Base-by-base conservation (phyloP, 1,284 basidiomycete species). In the Gymnopus androsaceus region DNA sequence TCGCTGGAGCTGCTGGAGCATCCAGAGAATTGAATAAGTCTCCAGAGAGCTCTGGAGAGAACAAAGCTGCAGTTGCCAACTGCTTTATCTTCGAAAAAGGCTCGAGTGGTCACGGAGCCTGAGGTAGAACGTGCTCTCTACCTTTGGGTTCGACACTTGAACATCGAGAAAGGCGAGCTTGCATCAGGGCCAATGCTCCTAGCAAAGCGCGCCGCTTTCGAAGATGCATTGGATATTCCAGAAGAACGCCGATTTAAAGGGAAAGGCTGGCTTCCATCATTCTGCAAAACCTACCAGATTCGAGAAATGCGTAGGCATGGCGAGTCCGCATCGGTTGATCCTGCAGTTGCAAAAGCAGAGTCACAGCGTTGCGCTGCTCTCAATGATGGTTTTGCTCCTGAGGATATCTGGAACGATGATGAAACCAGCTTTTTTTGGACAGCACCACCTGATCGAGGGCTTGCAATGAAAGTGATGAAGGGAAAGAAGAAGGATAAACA, bases 271-370 rank as follows among this genome's bases (percentile, higher is more conserved):
- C 45, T 71, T 41, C 30, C 41, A 9, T 54, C 51, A 11, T 71
- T 71, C 53, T 68, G 63, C 30, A 63, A 54, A 30, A 56, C 63
- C 14, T 72, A 73, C 56, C 64, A 67, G 4, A 60, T 76, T 1
- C 57, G 63, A 31, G 67, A 73, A 42, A 57, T 57, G 57, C 28
- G 55, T 3, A 44, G 63, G 15, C 74, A 76, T 64, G 74, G 75
- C 15, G 74, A 76, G 58, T 72, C 72, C 25, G 72, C 56, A 25
- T 73, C 72, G n/a, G 69, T 72, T 7, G 58, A 73, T 58, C 59
- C 55, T 7, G 53, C 55, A 15, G 61, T 61, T 30, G 69, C 71
- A 12, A 61, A 56, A 30, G 59, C 48, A 28, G 72, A 71, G 45
- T 57, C 58, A 1, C 23, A 21, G 6, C 56, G 55, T 0, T 9